Evolutionary conservation across 2,329 filamentous ascomycete genomes (phyloP), one percentile per base, ranked within the genome.

Genomic region (Diaporthe eres): DNA sequence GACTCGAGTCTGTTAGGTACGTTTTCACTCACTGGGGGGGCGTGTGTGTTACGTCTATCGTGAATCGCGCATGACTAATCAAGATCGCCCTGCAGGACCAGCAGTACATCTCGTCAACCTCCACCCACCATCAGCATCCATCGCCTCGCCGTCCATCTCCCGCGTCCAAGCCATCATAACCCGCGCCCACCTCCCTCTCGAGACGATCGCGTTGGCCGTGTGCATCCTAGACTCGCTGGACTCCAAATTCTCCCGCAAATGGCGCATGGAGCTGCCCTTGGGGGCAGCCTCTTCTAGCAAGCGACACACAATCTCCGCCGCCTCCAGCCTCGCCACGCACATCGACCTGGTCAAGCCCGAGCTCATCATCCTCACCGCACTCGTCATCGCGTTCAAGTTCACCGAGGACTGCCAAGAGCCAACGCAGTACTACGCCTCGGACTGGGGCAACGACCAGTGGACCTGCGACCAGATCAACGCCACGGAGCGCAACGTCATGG

Each of bases 381-480:
- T 94, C 25, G 85, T 92, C 77, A 90, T 93, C 72, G 91, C 92
- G n/a, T 85, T 88, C 80, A 93, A 94, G 83, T 93, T 93, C 79
- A 86, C 89, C 60, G 90, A 92, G 79, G 92, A 94, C 83, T 84
- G 85, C 71, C 87, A 91, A 79, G 86, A 88, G 77, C 83, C 86
- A 6, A 90, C 90, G 1, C 84, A 85, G 65, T 88, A 88, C 80
- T 92, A 91, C 83, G 85, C 86, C 77, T 79, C 84, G 22, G 82
- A 81, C 39, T 93, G 91, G 90, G 91, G 89, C 31, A 85, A 83
- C 37, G 85, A 85, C 67, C 79, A 88, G 65, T 94, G 92, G 91
- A 88, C 90, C 3, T 87, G 86, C 79, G 86, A 88, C 74, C 91
- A 93, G 85, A 87, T 93, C 79, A 92, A 92, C 78, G 87, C 87